Percentiles rank a stretch among this genome's conserved stretches.
Evolutionary conservation across 2,329 filamentous ascomycete species (phyloP).

Genomic region (Helotiales sp.): DNA sequence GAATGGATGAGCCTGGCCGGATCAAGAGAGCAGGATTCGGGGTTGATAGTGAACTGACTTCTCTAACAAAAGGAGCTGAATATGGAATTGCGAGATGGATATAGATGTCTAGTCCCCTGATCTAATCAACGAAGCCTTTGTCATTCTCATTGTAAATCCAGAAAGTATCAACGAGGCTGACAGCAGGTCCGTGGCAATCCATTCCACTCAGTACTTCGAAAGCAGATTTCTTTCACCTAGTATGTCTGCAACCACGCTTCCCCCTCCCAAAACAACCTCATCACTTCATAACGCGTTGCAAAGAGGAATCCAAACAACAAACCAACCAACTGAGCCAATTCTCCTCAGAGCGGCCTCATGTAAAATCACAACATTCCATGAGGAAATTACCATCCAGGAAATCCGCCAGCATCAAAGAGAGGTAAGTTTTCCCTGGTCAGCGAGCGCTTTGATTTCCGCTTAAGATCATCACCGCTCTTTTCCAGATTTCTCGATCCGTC

Average conservation of each 20-base stretch:
- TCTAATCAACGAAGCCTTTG: not conserved
- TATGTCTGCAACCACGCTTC: not conserved
- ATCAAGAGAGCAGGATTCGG: slow-evolving; percentile 32
- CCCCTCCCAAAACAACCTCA: not conserved
- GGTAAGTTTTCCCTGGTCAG: not conserved
- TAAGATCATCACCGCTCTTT: not conserved
- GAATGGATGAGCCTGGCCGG: slow-evolving; percentile 12
- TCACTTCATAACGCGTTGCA: not conserved
- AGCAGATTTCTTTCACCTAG: not conserved
- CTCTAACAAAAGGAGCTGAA: slow-evolving; percentile 23
- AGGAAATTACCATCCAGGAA: too few relatives aligned
- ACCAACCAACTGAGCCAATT: not conserved
- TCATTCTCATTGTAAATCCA: not conserved
- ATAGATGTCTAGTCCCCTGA: not conserved
- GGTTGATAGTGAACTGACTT: slow-evolving; percentile 26
- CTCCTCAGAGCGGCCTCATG: not conserved
- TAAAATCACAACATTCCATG: too few relatives aligned
- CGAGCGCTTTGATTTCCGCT: not conserved
- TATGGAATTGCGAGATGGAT: slow-evolving; percentile 34
- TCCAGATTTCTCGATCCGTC: not conserved
- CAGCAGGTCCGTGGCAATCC: not conserved
- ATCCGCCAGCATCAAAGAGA: too few relatives aligned
- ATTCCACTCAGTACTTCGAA: not conserved
- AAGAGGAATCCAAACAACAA: too few relatives aligned
- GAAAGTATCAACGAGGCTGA: not conserved